Evolutionary conservation across 345 rosid genomes (phyloP).

Genomic region (Rubroshorea leprosula): DNA sequence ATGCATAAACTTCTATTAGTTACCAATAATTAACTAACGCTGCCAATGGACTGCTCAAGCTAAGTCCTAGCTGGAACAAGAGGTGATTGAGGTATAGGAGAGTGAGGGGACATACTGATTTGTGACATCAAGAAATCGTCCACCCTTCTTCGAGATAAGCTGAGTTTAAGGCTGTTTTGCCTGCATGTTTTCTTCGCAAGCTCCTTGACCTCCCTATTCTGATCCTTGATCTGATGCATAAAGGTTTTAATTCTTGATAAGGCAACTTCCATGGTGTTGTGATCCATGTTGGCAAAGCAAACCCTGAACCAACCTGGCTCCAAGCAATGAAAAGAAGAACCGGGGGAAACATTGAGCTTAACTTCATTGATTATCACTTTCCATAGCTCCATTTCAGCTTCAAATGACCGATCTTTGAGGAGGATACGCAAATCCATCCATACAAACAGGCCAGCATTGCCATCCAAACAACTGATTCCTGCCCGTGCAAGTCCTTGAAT

Average conservation of each 20-base stretch:
- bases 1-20: neutral
- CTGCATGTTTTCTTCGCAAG: slow-evolving; percentile 48
- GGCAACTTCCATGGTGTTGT: slow-evolving; percentile 65
- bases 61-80: slow-evolving; percentile 63
- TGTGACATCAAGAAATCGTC: slow-evolving; percentile 50
- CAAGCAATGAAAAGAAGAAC: slow-evolving; percentile 71
- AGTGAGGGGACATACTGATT: slow-evolving; percentile 52
- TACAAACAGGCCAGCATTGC: slow-evolving; percentile 64
- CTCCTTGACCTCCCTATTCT: no score
- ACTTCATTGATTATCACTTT: slow-evolving; percentile 62
- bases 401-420: slow-evolving; percentile 43
- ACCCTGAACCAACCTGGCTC: slow-evolving; percentile 95
- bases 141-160: slow-evolving; percentile 38
- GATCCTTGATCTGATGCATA: slow-evolving; percentile 28
- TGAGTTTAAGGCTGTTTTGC: slow-evolving; percentile 61
- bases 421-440: slow-evolving; percentile 81
- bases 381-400: slow-evolving; percentile 65
- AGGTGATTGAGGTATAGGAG: slow-evolving; percentile 69
- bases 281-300: slow-evolving; percentile 90
- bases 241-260: slow-evolving; percentile 53
- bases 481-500: slow-evolving; percentile 44
- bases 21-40: neutral
- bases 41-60: slow-evolving; percentile 1
- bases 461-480: slow-evolving; percentile 57
- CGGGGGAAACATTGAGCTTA: slow-evolving; percentile 86